phyloP scores from a whole-genome alignment of 495 filamentous ascomycete species.

The Xylaria grammica region DNA sequence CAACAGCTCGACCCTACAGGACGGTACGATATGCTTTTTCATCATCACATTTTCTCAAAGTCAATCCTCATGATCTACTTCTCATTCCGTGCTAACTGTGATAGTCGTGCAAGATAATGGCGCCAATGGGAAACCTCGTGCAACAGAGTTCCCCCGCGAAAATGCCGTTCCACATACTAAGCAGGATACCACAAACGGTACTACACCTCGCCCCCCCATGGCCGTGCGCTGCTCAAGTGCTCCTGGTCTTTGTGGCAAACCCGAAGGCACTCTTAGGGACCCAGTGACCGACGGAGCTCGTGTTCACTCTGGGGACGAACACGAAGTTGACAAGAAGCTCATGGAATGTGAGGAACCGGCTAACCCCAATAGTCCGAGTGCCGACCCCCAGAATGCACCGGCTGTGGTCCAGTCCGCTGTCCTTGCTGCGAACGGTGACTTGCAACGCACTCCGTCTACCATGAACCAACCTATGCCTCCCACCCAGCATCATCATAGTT shows the following conservation, averaged over 20 bases:
- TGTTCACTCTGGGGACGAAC: slow-evolving; percentile 6
- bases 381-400: background rate
- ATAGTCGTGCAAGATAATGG: background rate
- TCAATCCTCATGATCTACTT: background rate
- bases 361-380: background rate
- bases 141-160: background rate
- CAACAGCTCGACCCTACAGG: background rate
- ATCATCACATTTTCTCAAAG: background rate
- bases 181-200: background rate
- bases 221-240: slow-evolving; percentile 17
- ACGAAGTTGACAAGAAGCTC: slow-evolving; percentile 13
- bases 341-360: slow-evolving; percentile 11
- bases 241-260: slow-evolving; percentile 14
- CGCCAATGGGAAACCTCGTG: background rate
- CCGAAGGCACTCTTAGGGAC: background rate
- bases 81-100: background rate
- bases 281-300: background rate
- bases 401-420: background rate
- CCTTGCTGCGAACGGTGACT: background rate
- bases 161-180: background rate
- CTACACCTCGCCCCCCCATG: background rate
- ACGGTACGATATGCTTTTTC: background rate
- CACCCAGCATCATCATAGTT: background rate
- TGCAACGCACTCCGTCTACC: background rate
- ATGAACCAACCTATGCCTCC: background rate